A percentile compares a stretch with the other conserved stretches of the same genome.
Conservation (phyloP, 2,329 filamentous ascomycete species). For the Fusarium mexicanum region DNA sequence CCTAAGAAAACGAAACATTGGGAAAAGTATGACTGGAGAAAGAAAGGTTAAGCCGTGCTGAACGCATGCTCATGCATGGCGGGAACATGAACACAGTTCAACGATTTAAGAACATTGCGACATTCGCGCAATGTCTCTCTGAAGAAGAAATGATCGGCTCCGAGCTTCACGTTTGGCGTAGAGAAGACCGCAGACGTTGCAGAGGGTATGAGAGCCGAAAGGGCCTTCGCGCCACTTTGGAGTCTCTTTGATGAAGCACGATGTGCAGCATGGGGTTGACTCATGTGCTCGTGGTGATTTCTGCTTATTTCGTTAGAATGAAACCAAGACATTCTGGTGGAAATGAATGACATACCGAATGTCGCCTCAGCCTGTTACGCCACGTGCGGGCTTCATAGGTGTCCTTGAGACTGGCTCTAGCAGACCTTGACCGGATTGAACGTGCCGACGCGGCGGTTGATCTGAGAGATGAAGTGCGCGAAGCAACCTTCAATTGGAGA, state of each 20-base stretch:
- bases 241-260: conserved; percentile 19
- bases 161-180: conserved; percentile 12
- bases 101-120: neutral
- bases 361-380: conserved; percentile 11
- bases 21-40: neutral
- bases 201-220: conserved; percentile 16
- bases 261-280: conserved; percentile 7
- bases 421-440: conserved; percentile 1
- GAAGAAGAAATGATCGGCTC: neutral
- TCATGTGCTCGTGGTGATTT: neutral
- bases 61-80: neutral
- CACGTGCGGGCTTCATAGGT: conserved; percentile 21
- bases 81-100: too few species aligned
- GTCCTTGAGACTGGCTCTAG: neutral
- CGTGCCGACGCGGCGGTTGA: neutral
- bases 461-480: neutral
- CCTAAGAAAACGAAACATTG: neutral
- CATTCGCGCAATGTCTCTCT: neutral
- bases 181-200: conserved; percentile 15
- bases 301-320: neutral
- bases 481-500: neutral
- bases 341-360: conserved; percentile 4
- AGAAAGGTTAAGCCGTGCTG: neutral
- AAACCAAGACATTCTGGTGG: neutral
- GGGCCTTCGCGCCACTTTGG: conserved; percentile 18